Evolutionary conservation across 306 rosid species (phyloP).

Genomic region (Lotus japonicus): DNA sequence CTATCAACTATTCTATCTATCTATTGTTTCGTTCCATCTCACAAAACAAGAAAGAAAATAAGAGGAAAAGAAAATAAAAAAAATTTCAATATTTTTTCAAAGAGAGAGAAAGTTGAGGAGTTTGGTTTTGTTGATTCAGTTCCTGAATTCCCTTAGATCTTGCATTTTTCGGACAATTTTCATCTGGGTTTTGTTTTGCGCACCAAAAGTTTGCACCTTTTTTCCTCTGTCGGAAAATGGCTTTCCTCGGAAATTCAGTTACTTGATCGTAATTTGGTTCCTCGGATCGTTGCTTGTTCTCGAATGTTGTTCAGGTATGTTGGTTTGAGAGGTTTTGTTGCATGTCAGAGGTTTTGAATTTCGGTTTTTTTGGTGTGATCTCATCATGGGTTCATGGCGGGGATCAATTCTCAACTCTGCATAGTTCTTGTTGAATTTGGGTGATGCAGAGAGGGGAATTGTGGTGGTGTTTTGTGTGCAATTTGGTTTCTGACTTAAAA

Average conservation of each 20-base stretch:
- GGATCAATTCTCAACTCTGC: conserved; percentile 18
- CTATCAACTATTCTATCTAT: conserved; percentile 27
- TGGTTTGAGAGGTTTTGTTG: background rate
- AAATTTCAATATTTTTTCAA: background rate
- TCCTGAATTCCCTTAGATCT: conserved; percentile 35
- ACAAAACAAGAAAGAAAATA: background rate
- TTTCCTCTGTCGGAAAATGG: background rate
- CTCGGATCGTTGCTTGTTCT: conserved; percentile 19
- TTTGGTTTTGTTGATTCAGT: conserved; percentile 9
- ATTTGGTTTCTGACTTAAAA: conserved; percentile 6
- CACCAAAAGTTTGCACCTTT: background rate
- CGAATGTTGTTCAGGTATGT: conserved; percentile 52
- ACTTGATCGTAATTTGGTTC: conserved; percentile 28
- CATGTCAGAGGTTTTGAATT: conserved; percentile 28
- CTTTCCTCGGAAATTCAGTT: conserved; percentile 18
- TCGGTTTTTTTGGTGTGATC: conserved; percentile 17
- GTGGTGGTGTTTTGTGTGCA: background rate
- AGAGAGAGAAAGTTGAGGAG: conserved; percentile 12
- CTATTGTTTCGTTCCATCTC: conserved; percentile 10
- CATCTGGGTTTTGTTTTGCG: background rate
- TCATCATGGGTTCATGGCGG: background rate
- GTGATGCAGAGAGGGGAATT: background rate
- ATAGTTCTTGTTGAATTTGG: conserved; percentile 22
- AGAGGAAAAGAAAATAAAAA: background rate
- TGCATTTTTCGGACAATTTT: conserved; percentile 19